These are phyloP conservation scores for Salix dunnii DNA, from an alignment of 345 rosid genomes.

Conservation along the genomic window DNA sequence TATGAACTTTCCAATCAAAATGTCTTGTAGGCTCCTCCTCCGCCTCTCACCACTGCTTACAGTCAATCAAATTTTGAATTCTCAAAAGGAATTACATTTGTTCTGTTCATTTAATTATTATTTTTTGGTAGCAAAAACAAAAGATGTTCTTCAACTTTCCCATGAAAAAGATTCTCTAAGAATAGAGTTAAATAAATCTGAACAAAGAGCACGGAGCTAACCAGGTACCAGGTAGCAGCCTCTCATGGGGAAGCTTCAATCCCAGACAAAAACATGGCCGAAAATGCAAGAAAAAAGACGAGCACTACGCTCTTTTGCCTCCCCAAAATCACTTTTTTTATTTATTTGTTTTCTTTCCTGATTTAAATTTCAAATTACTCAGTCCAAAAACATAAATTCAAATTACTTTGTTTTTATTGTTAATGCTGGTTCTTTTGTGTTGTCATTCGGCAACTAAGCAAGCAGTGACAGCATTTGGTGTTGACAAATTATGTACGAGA, in stretches of 20 bases:
- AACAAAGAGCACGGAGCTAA: background rate
- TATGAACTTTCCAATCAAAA: no score
- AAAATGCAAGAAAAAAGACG: background rate
- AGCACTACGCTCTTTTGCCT: background rate
- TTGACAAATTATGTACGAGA: background rate
- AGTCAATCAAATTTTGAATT: no score
- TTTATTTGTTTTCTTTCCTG: background rate
- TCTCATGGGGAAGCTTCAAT: background rate
- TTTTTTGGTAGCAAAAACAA: background rate
- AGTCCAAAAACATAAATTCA: no score
- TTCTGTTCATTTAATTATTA: background rate
- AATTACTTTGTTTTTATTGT: background rate
- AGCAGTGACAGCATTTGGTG: background rate
- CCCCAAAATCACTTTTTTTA: background rate
- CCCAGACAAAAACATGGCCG: background rate
- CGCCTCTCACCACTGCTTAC: no score
- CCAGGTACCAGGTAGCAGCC: background rate
- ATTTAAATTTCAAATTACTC: conserved; percentile 6
- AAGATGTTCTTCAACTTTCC: background rate
- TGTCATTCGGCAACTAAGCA: background rate
- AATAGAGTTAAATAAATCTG: no score
- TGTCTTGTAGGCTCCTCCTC: no score
- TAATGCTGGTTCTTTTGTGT: background rate
- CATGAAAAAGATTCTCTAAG: background rate
- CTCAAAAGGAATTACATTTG: background rate